Evolutionary conservation across 2,329 filamentous ascomycete species (phyloP).

Genomic region (Teratosphaeriaceae sp.): DNA sequence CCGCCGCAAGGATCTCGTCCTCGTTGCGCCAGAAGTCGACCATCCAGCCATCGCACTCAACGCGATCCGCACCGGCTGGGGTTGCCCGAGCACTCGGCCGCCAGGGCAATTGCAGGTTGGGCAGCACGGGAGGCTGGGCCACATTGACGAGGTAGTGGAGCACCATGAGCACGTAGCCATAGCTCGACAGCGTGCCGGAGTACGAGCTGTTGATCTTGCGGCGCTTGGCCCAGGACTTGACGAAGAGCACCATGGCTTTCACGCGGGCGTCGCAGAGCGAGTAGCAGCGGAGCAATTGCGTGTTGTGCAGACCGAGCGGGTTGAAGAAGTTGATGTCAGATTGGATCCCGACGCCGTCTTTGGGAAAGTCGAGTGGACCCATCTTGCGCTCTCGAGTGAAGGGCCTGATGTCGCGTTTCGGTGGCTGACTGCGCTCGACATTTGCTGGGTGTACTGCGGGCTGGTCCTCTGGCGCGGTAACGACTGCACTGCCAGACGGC

Average conservation of each 20-base stretch:
- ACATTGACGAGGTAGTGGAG: constrained; percentile 85
- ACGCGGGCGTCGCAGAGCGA: constrained; percentile 72
- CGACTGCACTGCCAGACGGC: no score
- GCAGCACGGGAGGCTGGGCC: constrained; percentile 70
- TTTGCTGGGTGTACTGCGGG: no score
- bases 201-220: constrained; percentile 84
- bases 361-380: constrained; percentile 66
- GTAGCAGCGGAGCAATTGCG: constrained; percentile 74
- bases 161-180: constrained; percentile 89
- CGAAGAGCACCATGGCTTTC: constrained; percentile 69
- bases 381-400: constrained; percentile 42
- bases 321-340: constrained; percentile 92
- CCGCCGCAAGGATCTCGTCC: constrained; percentile 57
- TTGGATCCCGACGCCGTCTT: constrained; percentile 69
- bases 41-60: constrained; percentile 49
- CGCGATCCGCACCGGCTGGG: constrained; percentile 17
- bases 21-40: constrained; percentile 77
- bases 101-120: constrained; percentile 65
- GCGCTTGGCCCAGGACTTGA: constrained; percentile 85
- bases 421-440: not conserved
- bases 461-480: no score
- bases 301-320: constrained; percentile 77
- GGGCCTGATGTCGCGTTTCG: constrained; percentile 12
- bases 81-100: constrained; percentile 33
- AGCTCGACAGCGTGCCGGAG: constrained; percentile 77